Evolutionary conservation across 208 protist genomes (phyloP), one percentile per base, ranked within the genome.

Genomic region (Leishmania martiniquensis): DNA sequence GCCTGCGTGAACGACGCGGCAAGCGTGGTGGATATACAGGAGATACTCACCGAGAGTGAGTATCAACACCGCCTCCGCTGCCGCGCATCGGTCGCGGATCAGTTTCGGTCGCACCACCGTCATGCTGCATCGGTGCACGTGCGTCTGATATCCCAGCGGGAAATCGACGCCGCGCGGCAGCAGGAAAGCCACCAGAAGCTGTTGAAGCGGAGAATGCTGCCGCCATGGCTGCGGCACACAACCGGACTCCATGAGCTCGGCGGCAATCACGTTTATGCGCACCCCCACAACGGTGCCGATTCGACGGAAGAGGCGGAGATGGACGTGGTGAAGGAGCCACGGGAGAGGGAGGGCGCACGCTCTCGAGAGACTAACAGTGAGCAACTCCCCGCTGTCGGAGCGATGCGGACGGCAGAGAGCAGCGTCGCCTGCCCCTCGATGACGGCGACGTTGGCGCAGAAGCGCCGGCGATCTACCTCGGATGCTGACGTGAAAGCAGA

Each of bases 41-140:
- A 96, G 37, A 91, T 97, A 37, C 85, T 97, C 76, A 96, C 94
- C 1, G 86, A 90, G 70, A 75, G 75, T 12, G 94, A 97, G 85
- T 97, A 94, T 74, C 76, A 82, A 7, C 78, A 87, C 17, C 85
- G 92, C 6, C 82, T 87, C 13, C 84, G 87, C 52, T 88, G 91
- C 10, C 85, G 81, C 39, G 87, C 92, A 20, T 88, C 86, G 10
- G 77, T 90, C 42, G 85, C 90, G 1, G 94, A 97, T 72, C 86
- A 89, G 52, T 97, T 97, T 77, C 94, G 92, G 63, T 90, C 91
- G 15, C 81, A 78, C 5, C 92, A 97, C 78, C 94, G 91, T 51
- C 93, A 95, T 70, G 70, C 91, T 7, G 67, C 59, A 15, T 68
- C 84, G 17, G 87, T 97, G 12, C 91, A 80, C 52, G 92, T 96